phyloP scores from a whole-genome alignment of 768 basidiomycete species.

The Podaxis sp. region DNA sequence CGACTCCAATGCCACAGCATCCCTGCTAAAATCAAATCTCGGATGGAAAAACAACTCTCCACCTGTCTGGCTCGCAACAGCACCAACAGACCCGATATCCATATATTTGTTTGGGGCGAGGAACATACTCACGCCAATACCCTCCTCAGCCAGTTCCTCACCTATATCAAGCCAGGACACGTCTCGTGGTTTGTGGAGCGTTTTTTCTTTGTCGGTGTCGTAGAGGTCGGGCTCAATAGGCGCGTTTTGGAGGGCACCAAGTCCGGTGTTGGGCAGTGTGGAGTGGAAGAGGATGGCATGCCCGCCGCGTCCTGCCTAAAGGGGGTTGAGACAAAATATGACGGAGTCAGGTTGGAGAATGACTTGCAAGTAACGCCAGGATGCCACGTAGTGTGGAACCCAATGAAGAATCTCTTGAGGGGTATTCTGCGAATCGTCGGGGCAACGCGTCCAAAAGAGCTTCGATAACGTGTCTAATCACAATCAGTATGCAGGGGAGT shows the following conservation, averaged over 20 bases:
- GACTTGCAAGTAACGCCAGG: conserved; percentile 69
- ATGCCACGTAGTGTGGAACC: conserved; percentile 76
- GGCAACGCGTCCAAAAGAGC: conserved; percentile 66
- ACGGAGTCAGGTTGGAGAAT: neutral
- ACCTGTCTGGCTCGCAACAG: conserved; percentile 72
- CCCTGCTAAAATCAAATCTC: conserved; percentile 73
- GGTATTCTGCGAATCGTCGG: conserved; percentile 51
- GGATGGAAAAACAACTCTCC: conserved; percentile 94
- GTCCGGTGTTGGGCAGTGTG: conserved; percentile 67
- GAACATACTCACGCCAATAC: conserved; percentile 89
- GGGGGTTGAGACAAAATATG: conserved; percentile 9
- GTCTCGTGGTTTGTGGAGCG: conserved; percentile 77
- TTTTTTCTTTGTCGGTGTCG: conserved; percentile 85
- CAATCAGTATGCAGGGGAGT: conserved; percentile 5
- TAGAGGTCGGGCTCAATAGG: conserved; percentile 66
- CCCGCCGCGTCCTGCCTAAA: conserved; percentile 68
- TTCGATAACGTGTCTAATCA: conserved; percentile 59
- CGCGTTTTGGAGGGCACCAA: conserved; percentile 60
- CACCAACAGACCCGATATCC: conserved; percentile 87
- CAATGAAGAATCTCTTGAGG: conserved; percentile 59
- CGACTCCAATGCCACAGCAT: conserved; percentile 64
- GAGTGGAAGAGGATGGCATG: conserved; percentile 74
- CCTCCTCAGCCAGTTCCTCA: conserved; percentile 86
- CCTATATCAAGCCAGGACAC: conserved; percentile 79
- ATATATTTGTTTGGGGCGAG: conserved; percentile 76